Evolutionary conservation across 2,329 filamentous ascomycete genomes (phyloP), one percentile per base, ranked within the genome.

Genomic region (Xylariaceae sp.): DNA sequence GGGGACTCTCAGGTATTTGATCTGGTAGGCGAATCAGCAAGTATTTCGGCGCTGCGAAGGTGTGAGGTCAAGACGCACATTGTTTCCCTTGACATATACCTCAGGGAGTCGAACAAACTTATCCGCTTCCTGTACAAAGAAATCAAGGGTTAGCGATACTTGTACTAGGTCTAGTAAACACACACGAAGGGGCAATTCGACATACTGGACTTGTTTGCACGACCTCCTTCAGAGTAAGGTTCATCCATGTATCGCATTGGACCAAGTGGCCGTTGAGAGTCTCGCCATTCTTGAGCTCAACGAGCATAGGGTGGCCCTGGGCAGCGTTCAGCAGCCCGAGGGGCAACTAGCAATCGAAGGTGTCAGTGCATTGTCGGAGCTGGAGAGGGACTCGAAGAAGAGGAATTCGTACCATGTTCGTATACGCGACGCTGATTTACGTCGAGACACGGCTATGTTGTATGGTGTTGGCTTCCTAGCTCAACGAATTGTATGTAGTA

Each of bases 191-290:
- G 15, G 15, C 6, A 57, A 51, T n/a, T 35, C 35, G 17, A 67
- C 80, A 55, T 76, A 88, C 86, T 23, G 93, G 87, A 73, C 89
- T 96, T 15, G 94, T 97, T 77, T 97, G 93, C 42, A 97, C 90
- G 18, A 99, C 95, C 75, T 97, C 94, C 76, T 94, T 96, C 67
- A 99, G 78, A 1, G 93, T 97, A 68, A 99, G 80, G 78, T 99
- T 99, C 94, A 99, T 99, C 92, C 94, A 99, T 53, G 93, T 99
- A 75, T 99, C 94, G 85, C 93, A 99, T 75, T 88, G 91, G 74
- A 97, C 89, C 61, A 99, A 81, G 72, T 97, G 92, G 64, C 94
- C 94, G 77, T 97, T 99, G 62, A 99, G 84, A 0, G 94, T 97
- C 77, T 99, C 75, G 64, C 80, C 79, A 54, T 84, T 78, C 73